phyloP scores from a whole-genome alignment of 2,329 filamentous ascomycete genomes.

The Colletotrichum sp. region DNA sequence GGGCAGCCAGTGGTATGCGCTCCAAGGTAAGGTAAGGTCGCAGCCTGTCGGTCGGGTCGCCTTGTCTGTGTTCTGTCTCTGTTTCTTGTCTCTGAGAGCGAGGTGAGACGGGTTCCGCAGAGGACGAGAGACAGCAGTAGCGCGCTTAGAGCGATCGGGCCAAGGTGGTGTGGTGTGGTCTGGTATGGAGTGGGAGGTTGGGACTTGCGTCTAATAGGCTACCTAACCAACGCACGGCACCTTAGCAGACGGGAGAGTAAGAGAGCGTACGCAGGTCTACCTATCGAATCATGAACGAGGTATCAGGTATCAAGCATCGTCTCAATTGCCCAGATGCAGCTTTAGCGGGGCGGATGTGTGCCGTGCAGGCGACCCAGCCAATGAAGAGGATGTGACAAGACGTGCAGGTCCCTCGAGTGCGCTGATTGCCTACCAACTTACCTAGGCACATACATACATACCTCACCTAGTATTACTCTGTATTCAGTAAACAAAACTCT shows the following conservation, averaged over 20 bases:
- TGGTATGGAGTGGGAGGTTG: background rate
- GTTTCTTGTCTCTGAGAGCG: background rate
- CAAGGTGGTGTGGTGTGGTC: background rate
- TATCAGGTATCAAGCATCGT: background rate
- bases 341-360: constrained; percentile 10
- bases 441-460: too few species aligned
- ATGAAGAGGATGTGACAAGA: constrained; percentile 8
- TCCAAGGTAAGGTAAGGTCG: background rate
- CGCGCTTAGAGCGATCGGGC: constrained; percentile 4
- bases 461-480: too few species aligned
- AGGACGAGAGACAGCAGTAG: background rate
- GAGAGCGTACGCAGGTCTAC: background rate
- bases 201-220: background rate
- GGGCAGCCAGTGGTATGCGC: background rate
- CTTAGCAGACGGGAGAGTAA: background rate
- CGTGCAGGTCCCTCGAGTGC: background rate
- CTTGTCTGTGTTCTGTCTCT: background rate
- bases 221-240: background rate
- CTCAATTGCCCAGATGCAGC: background rate
- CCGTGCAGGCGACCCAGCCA: constrained; percentile 9
- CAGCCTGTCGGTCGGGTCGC: background rate
- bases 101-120: background rate
- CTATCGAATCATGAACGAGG: background rate
- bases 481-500: background rate
- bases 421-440: background rate